These are phyloP conservation scores for Euphrasia confusa DNA, from an alignment of 257 asterid species.

Conservation along the genomic window DNA sequence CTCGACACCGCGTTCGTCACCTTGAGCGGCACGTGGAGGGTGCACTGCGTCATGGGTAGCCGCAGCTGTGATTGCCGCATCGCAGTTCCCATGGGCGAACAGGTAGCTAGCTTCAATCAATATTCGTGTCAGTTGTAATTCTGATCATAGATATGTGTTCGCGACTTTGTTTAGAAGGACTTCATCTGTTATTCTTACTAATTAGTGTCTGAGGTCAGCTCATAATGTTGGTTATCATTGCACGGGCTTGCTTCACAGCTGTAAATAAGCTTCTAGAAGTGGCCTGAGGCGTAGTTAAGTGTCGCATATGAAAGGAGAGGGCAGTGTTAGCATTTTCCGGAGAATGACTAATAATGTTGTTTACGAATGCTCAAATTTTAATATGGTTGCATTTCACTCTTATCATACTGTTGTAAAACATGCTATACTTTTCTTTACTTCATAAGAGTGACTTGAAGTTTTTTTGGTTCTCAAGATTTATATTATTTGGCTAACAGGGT, in stretches of 20 bases:
- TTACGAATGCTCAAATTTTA: neutral
- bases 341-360: neutral
- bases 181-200: neutral
- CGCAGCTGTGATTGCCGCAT: slow-evolving; percentile 69
- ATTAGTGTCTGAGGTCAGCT: neutral
- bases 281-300: neutral
- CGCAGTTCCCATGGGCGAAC: slow-evolving; percentile 90
- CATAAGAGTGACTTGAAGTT: slow-evolving; percentile 25
- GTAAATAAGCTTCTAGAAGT: neutral
- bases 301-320: neutral
- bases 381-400: slow-evolving; percentile 4
- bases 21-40: slow-evolving; percentile 72
- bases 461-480: slow-evolving; percentile 55
- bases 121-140: too few species aligned
- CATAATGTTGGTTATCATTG: slow-evolving; percentile 1
- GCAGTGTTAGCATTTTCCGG: neutral
- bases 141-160: neutral
- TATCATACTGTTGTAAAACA: slow-evolving; percentile 9
- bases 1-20: slow-evolving; percentile 75
- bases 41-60: slow-evolving; percentile 91
- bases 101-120: slow-evolving; percentile 52
- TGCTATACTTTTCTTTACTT: slow-evolving; percentile 17
- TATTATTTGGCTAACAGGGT: slow-evolving; percentile 99
- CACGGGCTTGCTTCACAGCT: neutral
- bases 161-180: neutral